These are phyloP conservation scores for Boletus rubropictus DNA, from an alignment of 768 basidiomycete genomes.

Conservation along the genomic window DNA sequence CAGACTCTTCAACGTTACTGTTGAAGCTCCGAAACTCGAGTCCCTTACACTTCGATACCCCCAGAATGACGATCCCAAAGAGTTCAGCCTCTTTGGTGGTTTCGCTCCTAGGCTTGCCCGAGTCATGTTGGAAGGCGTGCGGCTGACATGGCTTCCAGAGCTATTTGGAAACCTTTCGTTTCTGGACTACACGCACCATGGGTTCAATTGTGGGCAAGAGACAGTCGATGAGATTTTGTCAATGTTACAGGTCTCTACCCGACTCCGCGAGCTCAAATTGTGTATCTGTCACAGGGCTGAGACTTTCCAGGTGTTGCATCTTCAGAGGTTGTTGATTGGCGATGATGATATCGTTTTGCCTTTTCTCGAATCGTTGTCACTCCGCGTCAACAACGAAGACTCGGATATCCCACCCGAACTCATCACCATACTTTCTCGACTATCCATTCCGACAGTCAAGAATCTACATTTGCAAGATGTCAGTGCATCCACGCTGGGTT, in stretches of 20 bases:
- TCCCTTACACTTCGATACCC: slow-evolving; percentile 55
- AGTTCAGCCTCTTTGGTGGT: slow-evolving; percentile 60
- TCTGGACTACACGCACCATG: slow-evolving; percentile 70
- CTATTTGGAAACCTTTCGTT: slow-evolving; percentile 56
- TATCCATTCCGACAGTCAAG: slow-evolving; percentile 44
- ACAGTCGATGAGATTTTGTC: slow-evolving; percentile 53
- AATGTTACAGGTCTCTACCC: slow-evolving; percentile 50
- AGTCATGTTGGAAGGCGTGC: slow-evolving; percentile 57
- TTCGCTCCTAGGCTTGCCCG: slow-evolving; percentile 51
- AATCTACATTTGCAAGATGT: slow-evolving; percentile 44
- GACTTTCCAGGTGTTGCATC: slow-evolving; percentile 14
- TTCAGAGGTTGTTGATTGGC: slow-evolving; percentile 19
- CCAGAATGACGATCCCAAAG: slow-evolving; percentile 63
- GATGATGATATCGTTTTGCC: slow-evolving; percentile 38
- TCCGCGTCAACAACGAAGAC: slow-evolving; percentile 48
- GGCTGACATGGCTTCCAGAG: slow-evolving; percentile 56
- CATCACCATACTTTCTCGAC: slow-evolving; percentile 43
- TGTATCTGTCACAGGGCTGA: slow-evolving; percentile 43
- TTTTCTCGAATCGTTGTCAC: slow-evolving; percentile 40
- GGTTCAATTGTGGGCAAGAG: slow-evolving; percentile 53
- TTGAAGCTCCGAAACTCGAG: slow-evolving; percentile 42
- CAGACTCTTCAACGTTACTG: slow-evolving; percentile 14
- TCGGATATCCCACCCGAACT: slow-evolving; percentile 64
- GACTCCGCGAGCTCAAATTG: slow-evolving; percentile 49
- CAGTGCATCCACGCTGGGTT: slow-evolving; percentile 7